These are phyloP conservation scores for Conticribra guillardii DNA, from an alignment of 108 stramenopile species.

Conservation along the genomic window DNA sequence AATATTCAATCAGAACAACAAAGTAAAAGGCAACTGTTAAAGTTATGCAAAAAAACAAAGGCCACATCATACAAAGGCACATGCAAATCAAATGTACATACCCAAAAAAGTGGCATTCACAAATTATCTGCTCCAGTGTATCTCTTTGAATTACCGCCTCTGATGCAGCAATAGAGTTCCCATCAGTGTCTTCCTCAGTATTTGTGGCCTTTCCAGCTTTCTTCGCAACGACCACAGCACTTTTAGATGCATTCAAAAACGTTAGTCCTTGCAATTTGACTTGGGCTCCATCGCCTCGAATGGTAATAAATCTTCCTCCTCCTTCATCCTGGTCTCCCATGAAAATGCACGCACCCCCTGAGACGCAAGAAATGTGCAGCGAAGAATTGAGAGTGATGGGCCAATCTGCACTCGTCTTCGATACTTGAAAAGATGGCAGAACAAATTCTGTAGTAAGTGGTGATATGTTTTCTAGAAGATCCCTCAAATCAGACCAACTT, in stretches of 20 bases:
- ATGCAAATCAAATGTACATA: no score
- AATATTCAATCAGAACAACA: neutral
- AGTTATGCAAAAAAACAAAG: neutral
- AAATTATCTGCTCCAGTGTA: slow-evolving; percentile 6
- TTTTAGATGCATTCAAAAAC: slow-evolving; percentile 2
- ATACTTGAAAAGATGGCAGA: slow-evolving; percentile 16
- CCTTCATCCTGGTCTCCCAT: neutral
- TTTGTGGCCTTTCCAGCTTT: neutral
- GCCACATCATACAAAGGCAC: no score
- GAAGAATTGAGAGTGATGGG: neutral
- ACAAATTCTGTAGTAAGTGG: neutral
- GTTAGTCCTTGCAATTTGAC: neutral
- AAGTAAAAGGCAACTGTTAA: neutral
- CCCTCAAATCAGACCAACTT: slow-evolving; percentile 10
- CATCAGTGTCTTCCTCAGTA: no score
- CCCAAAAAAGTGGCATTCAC: slow-evolving; percentile 12
- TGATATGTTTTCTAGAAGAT: neutral
- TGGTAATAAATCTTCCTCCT: slow-evolving; percentile 2
- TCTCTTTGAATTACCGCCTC: neutral
- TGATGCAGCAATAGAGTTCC: no score
- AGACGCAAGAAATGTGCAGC: slow-evolving; percentile 1
- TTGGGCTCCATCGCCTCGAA: neutral
- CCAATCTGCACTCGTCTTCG: neutral
- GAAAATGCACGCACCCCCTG: slow-evolving; percentile 10
- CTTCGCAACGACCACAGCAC: neutral